Evolutionary conservation across 176 grass and related monocot genomes (phyloP), one percentile per base, ranked within the genome.

Genomic region (Leersia perrieri): DNA sequence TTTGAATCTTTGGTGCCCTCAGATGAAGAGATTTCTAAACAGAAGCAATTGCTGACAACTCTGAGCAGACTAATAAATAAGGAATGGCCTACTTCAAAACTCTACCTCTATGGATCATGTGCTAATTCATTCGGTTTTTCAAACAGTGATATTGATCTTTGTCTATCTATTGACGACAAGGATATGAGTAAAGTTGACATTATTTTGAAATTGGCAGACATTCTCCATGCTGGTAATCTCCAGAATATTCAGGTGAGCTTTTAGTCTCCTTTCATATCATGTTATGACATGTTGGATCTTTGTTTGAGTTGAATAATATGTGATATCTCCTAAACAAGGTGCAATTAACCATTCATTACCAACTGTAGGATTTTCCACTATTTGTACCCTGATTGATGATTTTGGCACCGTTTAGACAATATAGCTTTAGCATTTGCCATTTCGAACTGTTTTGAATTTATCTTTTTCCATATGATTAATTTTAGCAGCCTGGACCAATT

Each of bases 61-160:
- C 82, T 98, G 55, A 73, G 87, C 74, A 95, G 86, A 70, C 57
- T 98, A 61, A 89, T 98, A 88, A 87, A 80, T 47, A 84, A 58
- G 76, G 92, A 98, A 86, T 98, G 90, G 95, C 92, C 95, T 75
- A 74, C 86, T 81, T 83, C 95, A 78, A 84, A 83, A 73, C 75
- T 98, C 44, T 87, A 88, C 75, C 85, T 98, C 23, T 98, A 98
- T 88, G 92, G 95, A 80, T 98, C 92, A 53, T 98, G 95, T 88
- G 95, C 95, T 22, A 98, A 89, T 84, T 91, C 86, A 26, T 98
- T 98, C 5, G 95, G 90, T 49, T 91, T 95, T 72, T 88, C 92
- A 60, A 95, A 95, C 82, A 98, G 95, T 84, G 95, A 98, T 74
- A 91, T 98, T 80, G 95, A 98, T 88, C 80, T 98, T 73, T 95